phyloP scores from a whole-genome alignment of 169 alveolate genomes.

The Plasmodium vivax region DNA sequence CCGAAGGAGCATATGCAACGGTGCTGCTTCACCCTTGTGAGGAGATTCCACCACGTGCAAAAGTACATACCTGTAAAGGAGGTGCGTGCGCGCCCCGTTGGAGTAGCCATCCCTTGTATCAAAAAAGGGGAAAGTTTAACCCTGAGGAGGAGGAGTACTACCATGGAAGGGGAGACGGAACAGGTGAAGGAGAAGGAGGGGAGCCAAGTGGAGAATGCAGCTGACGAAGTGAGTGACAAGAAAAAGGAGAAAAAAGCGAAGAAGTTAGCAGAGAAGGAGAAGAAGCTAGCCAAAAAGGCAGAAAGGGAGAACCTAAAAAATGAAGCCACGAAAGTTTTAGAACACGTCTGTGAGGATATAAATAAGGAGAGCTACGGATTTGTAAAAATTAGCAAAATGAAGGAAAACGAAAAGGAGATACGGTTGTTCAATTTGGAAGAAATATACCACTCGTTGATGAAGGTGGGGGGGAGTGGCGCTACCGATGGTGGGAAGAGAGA shows the following conservation, averaged over 20 bases:
- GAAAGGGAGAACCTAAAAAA: conserved; percentile 74
- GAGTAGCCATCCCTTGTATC: background rate
- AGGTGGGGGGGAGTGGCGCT: background rate
- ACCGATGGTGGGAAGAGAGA: conserved; percentile 20
- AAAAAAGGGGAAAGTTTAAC: background rate
- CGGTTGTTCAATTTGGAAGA: conserved; percentile 56
- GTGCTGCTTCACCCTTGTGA: background rate
- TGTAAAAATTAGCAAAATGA: conserved; percentile 1
- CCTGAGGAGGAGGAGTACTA: background rate
- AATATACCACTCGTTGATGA: conserved; percentile 20
- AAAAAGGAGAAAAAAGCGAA: conserved; percentile 68
- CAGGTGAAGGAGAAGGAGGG: background rate
- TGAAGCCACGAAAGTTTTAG: conserved; percentile 66
- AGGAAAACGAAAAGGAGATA: background rate
- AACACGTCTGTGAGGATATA: conserved; percentile 68
- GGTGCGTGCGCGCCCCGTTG: background rate
- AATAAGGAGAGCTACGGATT: conserved; percentile 69
- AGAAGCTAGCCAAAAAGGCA: conserved; percentile 67
- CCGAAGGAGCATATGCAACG: background rate
- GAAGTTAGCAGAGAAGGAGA: conserved; percentile 60
- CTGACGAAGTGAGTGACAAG: conserved; percentile 45
- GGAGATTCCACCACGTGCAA: background rate
- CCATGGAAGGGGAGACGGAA: background rate
- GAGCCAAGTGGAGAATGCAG: background rate
- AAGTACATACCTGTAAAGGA: conserved; percentile 5